Base-by-base conservation (phyloP, 1,139 yeast genomes). In the Magnusiomyces tetraspermus region DNA sequence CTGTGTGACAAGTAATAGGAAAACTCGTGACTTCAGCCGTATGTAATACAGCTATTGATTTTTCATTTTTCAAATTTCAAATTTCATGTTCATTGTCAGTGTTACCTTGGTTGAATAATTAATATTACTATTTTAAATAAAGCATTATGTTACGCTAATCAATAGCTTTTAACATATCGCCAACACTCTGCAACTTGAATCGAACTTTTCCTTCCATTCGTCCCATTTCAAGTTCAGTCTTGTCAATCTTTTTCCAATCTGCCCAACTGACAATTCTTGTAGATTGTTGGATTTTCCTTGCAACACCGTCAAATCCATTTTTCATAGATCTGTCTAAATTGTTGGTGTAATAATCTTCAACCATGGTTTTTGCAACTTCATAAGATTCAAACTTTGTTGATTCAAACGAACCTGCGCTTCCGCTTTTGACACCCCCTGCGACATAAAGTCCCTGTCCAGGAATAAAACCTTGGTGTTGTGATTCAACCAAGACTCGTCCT, bases 301-400 rank as follows among this genome's bases (percentile, higher is more conserved):
- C 64, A 33, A 78, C 67, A 0, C 63, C 67, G 0, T 71, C 70
- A 53, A 66, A 69, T 1, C 75, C 70, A 6, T 63, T 58, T 42
- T 60, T 60, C 28, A 33, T 23, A 2, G 53, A 53, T n/a, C 48
- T 55, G 31, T 59, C 59, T n/a, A n/a, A n/a, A n/a, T n/a, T n/a
- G n/a, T n/a, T n/a, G n/a, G n/a, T n/a, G n/a, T n/a, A n/a, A n/a
- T 57, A 55, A 22, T 45, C 48, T n/a, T 59, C 59, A 1, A 50
- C 46, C 28, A 54, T 33, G 53, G 52, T 56, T 60, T 85, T 95
- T 0, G 87, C 92, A 0, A 89, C 85, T 37, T 79, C 80, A 61
- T 83, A 85, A 0, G 95, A 78, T 56, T 86, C 92, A 76, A 84
- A 76, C 85, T 92, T 87, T 0, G 98, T 88, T 17, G 85, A 77